phyloP scores from a whole-genome alignment of 176 grass and related monocot genomes.

The Oryza officinalis region DNA sequence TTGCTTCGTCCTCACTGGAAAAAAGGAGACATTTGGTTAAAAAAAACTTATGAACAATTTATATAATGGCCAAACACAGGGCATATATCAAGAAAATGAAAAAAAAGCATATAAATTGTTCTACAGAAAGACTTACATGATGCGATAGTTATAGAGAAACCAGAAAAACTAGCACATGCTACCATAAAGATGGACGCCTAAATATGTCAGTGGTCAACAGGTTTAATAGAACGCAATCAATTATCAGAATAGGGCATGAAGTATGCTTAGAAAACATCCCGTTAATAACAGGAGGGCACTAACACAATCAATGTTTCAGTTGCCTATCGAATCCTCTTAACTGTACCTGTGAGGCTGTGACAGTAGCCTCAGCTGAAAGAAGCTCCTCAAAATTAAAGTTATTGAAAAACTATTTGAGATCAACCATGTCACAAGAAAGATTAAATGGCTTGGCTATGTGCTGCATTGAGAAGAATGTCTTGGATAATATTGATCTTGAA shows the following conservation, averaged over 20 bases:
- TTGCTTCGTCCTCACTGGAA: slow-evolving; percentile 82
- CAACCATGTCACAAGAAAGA: too few relatives aligned
- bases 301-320: too few relatives aligned
- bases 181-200: background rate
- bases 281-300: too few relatives aligned
- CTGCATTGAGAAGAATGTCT: too few relatives aligned
- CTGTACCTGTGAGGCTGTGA: too few relatives aligned
- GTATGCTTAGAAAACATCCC: background rate
- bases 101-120: background rate
- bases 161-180: background rate
- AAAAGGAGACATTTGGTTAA: background rate
- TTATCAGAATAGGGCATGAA: background rate
- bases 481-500: too few relatives aligned
- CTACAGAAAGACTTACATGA: background rate
- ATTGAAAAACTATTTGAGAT: too few relatives aligned
- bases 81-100: slow-evolving; percentile 4
- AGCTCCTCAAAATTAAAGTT: too few relatives aligned
- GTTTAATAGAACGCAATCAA: background rate
- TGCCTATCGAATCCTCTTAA: too few relatives aligned
- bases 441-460: too few relatives aligned
- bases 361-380: too few relatives aligned
- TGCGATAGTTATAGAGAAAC: background rate
- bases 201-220: background rate
- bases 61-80: background rate
- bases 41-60: background rate